Percentiles rank a stretch among this genome's conserved stretches.
Evolutionary conservation across 2,329 filamentous ascomycete genomes (phyloP).

Genomic region (Septoria petroselini): DNA sequence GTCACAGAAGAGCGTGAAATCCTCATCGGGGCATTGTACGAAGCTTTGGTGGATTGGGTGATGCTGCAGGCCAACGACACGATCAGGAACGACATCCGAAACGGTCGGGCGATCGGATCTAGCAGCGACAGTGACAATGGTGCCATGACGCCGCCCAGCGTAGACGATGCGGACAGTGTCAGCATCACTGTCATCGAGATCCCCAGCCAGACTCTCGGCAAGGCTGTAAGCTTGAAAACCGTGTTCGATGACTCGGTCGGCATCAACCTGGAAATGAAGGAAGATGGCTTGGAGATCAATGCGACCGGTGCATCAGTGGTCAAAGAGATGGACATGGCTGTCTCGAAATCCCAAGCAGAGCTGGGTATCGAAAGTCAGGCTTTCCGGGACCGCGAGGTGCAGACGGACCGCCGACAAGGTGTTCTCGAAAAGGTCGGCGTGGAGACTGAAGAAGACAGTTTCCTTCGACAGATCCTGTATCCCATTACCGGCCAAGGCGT

Average conservation of each 20-base stretch:
- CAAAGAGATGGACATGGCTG: constrained; percentile 80
- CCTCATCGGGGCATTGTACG: constrained; percentile 83
- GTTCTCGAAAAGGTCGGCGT: constrained; percentile 81
- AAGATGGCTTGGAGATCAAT: constrained; percentile 79
- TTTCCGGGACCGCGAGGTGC: constrained; percentile 70
- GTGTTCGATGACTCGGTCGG: constrained; percentile 90
- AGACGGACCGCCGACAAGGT: constrained; percentile 76
- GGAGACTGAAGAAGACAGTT: constrained; percentile 78
- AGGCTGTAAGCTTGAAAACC: constrained; percentile 82
- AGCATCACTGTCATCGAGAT: constrained; percentile 86
- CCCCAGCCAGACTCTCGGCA: constrained; percentile 74
- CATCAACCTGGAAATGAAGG: constrained; percentile 96
- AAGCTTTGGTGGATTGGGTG: constrained; percentile 92
- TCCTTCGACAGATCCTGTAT: constrained; percentile 77
- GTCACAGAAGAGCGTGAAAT: constrained; percentile 80
- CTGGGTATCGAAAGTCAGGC: constrained; percentile 68
- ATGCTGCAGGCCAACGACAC: constrained; percentile 82
- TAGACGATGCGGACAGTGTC: constrained; percentile 74
- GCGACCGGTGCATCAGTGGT: constrained; percentile 75
- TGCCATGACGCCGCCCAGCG: constrained; percentile 59
- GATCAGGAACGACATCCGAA: constrained; percentile 71
- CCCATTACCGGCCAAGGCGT: constrained; percentile 76
- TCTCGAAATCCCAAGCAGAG: constrained; percentile 72
- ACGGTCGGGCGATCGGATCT: constrained; percentile 63
- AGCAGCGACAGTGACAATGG: constrained; percentile 62